Base-by-base conservation (phyloP, 305 asterid genomes). In the Solanum hybrid region DNA sequence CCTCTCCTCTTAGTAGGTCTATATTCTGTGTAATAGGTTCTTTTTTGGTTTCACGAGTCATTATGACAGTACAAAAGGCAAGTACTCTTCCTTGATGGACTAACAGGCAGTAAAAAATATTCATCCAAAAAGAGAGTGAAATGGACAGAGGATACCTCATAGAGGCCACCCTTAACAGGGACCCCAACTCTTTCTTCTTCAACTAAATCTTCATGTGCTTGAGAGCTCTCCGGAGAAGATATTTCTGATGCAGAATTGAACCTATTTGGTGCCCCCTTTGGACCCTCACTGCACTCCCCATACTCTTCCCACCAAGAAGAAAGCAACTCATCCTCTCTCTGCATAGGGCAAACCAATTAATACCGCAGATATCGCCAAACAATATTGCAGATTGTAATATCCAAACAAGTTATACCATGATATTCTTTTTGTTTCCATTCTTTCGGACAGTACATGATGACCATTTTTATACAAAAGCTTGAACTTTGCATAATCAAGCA, bases 131-230 rank as follows among this genome's bases (percentile, higher is more conserved):
- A 89, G 67, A 90, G 39, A 82, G 89, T 35, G 90, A 91, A 46
- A 87, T 89, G 51, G 57, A 71, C 7, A 71, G 67, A 80, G 69
- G 80, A 82, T 93, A 96, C 99, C 99, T 97, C 99, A 88, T 97
- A 95, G 89, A 97, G 90, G 28, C 99, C 99, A 89, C 99, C 99
- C 90, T 97, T 97, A 87, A 97, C 99, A 69, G 99, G 99, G 85
- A 97, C 99, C 90, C 99, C 99, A 57, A 97, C 99, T 94, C 99
- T 95, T 93, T 97, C 99, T 92, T 94, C 98, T 92, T 96, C 99
- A 78, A 84, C 79, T 24, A 92, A 89, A 89, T 92, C 92, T 83
- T 92, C 91, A 89, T 88, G 42, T 22, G 94, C 90, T 51, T 87
- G 89, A 74, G 91, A 92, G 90, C 76, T 91, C 89, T 90, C 95